Conservation (phyloP, 768 basidiomycete species). For the Sarcodon sp. region DNA sequence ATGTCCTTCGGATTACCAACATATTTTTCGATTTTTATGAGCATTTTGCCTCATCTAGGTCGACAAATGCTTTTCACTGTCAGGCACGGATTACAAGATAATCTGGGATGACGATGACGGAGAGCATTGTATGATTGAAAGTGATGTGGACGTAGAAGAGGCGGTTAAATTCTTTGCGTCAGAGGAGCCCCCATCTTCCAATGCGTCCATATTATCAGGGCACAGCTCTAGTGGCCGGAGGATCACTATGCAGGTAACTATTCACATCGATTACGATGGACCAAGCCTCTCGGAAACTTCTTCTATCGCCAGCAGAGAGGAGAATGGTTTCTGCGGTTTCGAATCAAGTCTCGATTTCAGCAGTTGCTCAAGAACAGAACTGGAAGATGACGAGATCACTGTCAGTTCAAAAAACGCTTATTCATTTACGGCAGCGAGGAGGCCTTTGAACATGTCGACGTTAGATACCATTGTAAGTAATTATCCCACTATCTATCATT, state of each 20-base stretch:
- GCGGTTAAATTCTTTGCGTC: slow-evolving; percentile 81
- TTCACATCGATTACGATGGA: slow-evolving; percentile 83
- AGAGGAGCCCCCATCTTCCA: slow-evolving; percentile 64
- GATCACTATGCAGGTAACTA: slow-evolving; percentile 65
- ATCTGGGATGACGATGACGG: slow-evolving; percentile 85
- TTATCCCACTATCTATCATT: too few relatives aligned
- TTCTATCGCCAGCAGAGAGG: slow-evolving; percentile 69
- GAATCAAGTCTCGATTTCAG: slow-evolving; percentile 45
- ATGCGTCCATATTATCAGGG: slow-evolving; percentile 58
- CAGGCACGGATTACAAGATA: slow-evolving; percentile 55
- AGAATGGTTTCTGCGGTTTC: slow-evolving; percentile 42
- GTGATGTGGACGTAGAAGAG: slow-evolving; percentile 69
- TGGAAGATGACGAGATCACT: slow-evolving; percentile 65
- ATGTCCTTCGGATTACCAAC: slow-evolving; percentile 12
- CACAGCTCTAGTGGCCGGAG: slow-evolving; percentile 52
- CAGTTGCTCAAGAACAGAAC: slow-evolving; percentile 24
- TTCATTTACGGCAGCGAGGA: slow-evolving; percentile 4
- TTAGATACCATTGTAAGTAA: too few relatives aligned
- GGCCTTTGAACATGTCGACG: neutral
- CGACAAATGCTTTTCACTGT: slow-evolving; percentile 74
- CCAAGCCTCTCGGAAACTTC: slow-evolving; percentile 84
- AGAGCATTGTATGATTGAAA: slow-evolving; percentile 55
- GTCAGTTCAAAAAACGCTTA: slow-evolving; percentile 58
- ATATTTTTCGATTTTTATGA: slow-evolving; percentile 1
- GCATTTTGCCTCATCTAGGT: slow-evolving; percentile 33